Evolutionary conservation across 495 filamentous ascomycete genomes (phyloP).

Genomic region (Penicillium chermesinum): DNA sequence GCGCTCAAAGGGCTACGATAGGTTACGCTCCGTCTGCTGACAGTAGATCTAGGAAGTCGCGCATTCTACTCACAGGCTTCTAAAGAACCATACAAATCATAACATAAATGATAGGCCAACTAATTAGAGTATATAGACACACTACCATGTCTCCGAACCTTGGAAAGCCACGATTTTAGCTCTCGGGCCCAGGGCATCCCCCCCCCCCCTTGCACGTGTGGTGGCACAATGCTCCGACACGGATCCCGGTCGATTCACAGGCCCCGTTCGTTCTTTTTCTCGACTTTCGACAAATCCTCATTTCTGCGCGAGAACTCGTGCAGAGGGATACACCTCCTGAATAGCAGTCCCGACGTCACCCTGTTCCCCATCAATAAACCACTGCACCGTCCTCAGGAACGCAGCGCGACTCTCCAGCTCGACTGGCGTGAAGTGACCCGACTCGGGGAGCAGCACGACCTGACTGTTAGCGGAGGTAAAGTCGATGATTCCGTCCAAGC

Average conservation of each 20-base stretch:
- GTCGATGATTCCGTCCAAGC: constrained; percentile 40
- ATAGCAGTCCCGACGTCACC: constrained; percentile 30
- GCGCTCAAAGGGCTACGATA: neutral
- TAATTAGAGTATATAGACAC: too few relatives aligned
- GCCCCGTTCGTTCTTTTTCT: too few relatives aligned
- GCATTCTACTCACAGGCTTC: too few relatives aligned
- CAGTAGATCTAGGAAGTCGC: too few relatives aligned
- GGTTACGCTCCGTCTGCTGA: too few relatives aligned
- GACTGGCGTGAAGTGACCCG: constrained; percentile 41
- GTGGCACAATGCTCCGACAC: constrained; percentile 1
- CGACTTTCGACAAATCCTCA: constrained; percentile 13
- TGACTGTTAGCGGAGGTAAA: constrained; percentile 37
- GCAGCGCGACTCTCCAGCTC: constrained; percentile 35
- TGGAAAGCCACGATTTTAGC: neutral
- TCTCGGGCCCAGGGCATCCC: neutral
- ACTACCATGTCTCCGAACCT: too few relatives aligned
- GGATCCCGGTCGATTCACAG: too few relatives aligned
- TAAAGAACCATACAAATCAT: too few relatives aligned
- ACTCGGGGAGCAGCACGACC: constrained; percentile 34
- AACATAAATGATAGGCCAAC: too few relatives aligned
- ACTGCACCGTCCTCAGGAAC: constrained; percentile 30
- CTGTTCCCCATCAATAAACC: constrained; percentile 34
- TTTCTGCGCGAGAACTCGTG: constrained; percentile 28
- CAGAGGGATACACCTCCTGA: constrained; percentile 26
- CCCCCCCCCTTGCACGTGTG: neutral